Evolutionary conservation across 2,329 filamentous ascomycete genomes (phyloP).

Genomic region (Simplicillium sp.): DNA sequence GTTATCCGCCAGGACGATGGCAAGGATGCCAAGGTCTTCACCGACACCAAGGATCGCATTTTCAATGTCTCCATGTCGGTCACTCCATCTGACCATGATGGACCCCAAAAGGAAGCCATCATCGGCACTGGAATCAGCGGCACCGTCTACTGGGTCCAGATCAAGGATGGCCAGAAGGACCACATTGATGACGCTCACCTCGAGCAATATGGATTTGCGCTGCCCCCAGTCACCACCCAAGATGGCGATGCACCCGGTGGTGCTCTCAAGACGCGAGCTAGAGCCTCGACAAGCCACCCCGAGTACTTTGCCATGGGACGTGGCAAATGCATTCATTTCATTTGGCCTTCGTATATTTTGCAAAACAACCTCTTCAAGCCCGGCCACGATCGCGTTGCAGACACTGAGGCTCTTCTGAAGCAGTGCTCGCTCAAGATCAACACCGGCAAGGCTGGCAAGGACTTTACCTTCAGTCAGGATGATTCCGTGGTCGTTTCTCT

Average conservation of each 20-base stretch:
- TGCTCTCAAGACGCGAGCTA: constrained; percentile 89
- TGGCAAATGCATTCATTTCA: constrained; percentile 90
- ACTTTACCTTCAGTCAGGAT: constrained; percentile 96
- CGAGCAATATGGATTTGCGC: constrained; percentile 77
- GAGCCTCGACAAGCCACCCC: constrained; percentile 78
- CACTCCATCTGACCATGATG: constrained; percentile 45
- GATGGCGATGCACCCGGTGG: constrained; percentile 89
- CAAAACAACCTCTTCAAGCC: constrained; percentile 54
- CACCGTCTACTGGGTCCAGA: constrained; percentile 89
- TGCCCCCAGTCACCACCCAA: constrained; percentile 75
- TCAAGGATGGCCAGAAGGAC: constrained; percentile 69
- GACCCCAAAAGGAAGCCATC: constrained; percentile 64
- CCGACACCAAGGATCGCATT: constrained; percentile 82
- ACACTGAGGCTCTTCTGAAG: constrained; percentile 78
- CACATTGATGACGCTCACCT: constrained; percentile 69
- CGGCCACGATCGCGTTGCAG: constrained; percentile 59
- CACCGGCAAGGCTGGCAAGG: constrained; percentile 95
- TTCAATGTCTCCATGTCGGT: constrained; percentile 86
- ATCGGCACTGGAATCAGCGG: constrained; percentile 91
- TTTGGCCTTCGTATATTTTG: constrained; percentile 59
- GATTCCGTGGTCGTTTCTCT: constrained; percentile 90
- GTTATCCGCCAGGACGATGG: constrained; percentile 94
- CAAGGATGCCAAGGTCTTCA: constrained; percentile 84
- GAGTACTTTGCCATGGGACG: constrained; percentile 93
- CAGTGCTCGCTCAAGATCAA: constrained; percentile 89